These are phyloP conservation scores for Bromus sterilis DNA, from an alignment of 176 grass and related monocot species.

Conservation along the genomic window DNA sequence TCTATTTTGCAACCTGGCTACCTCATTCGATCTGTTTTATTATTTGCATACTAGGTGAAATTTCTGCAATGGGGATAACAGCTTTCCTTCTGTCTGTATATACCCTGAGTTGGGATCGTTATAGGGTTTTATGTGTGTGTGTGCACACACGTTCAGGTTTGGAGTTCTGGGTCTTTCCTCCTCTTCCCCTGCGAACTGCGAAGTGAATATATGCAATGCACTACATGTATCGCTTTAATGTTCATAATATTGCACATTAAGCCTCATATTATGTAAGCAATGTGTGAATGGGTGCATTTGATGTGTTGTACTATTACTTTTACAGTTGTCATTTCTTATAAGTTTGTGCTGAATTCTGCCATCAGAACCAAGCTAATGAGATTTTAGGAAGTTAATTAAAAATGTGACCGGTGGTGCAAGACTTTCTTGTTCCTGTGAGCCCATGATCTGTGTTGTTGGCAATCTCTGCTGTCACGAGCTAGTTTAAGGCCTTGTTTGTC, in stretches of 20 bases:
- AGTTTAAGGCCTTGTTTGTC: no score
- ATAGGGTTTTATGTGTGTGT: not conserved
- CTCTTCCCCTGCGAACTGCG: not conserved
- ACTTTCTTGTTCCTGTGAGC: not conserved
- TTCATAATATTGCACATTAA: not conserved
- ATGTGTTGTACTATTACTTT: not conserved
- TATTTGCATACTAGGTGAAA: not conserved
- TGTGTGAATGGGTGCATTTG: not conserved
- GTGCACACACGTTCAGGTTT: not conserved
- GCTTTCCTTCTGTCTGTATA: not conserved
- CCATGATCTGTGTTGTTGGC: not conserved
- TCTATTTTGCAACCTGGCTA: not conserved
- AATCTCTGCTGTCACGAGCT: not conserved
- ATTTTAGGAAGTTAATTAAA: slow-evolving; percentile 1
- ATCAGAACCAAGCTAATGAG: not conserved
- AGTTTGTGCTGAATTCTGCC: not conserved
- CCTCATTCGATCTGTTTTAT: not conserved
- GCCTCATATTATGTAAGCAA: slow-evolving; percentile 3
- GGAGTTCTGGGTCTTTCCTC: not conserved
- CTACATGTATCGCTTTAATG: not conserved
- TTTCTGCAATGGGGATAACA: not conserved
- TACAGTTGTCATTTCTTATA: not conserved
- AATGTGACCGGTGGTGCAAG: not conserved
- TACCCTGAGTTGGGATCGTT: not conserved
- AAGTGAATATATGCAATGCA: not conserved